Evolutionary conservation across 208 protist species (phyloP).

Genomic region (Strigomonas culicis): DNA sequence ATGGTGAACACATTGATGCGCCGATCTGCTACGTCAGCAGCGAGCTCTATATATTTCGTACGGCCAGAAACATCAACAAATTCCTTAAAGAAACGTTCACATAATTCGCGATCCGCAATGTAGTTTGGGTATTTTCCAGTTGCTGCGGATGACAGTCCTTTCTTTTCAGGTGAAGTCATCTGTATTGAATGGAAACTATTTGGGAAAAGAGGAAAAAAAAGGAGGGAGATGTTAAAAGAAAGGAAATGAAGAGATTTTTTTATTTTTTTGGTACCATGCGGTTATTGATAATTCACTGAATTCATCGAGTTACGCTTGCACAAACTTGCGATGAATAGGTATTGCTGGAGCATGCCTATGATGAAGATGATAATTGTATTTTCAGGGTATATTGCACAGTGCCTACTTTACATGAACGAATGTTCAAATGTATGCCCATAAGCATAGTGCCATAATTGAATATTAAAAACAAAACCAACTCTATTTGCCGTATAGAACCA

Average conservation of each 20-base stretch:
- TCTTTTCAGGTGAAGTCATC: neutral
- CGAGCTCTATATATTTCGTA: conserved; percentile 53
- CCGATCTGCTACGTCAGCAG: conserved; percentile 34
- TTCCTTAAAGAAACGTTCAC: conserved; percentile 60
- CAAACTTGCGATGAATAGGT: too few species aligned
- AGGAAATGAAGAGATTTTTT: conserved; percentile 1
- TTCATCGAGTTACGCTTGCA: too few species aligned
- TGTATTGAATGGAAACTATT: neutral
- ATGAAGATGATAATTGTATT: neutral
- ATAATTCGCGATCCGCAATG: conserved; percentile 70
- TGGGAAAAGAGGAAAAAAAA: neutral
- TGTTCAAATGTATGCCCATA: neutral
- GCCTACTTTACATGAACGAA: neutral
- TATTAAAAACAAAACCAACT: conserved; percentile 8
- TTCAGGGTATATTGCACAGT: too few species aligned
- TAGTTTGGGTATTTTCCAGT: conserved; percentile 80
- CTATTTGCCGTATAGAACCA: conserved; percentile 4
- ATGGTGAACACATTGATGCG: conserved; percentile 41
- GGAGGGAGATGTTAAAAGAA: conserved; percentile 1
- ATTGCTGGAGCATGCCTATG: too few species aligned
- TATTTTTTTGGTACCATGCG: neutral
- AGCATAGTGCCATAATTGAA: neutral
- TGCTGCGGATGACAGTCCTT: conserved; percentile 50
- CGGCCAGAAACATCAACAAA: conserved; percentile 48
- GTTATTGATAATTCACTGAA: neutral